Evolutionary conservation across 2,329 filamentous ascomycete species (phyloP).

Genomic region (Aspergillus sp.): DNA sequence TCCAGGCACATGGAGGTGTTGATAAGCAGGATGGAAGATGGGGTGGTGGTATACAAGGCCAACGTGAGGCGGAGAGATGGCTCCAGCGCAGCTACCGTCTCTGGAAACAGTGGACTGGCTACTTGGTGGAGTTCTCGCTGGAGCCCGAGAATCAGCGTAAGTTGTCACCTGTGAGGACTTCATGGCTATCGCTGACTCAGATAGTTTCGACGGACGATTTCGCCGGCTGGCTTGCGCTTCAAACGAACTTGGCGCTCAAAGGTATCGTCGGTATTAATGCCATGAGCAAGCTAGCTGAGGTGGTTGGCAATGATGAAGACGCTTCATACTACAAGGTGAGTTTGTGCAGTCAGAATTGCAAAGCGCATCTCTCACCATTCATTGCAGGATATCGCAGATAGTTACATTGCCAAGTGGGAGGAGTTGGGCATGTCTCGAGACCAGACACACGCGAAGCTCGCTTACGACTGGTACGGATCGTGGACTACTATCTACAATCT

Average conservation of each 20-base stretch:
- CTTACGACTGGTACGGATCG: conserved; percentile 77
- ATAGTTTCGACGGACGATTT: conserved; percentile 80
- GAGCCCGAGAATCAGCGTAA: conserved; percentile 71
- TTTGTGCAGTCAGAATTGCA: background rate
- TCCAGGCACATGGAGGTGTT: conserved; percentile 55
- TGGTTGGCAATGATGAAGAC: conserved; percentile 61
- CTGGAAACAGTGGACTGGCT: conserved; percentile 77
- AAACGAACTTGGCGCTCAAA: conserved; percentile 81
- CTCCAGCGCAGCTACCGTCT: conserved; percentile 69
- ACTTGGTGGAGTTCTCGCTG: conserved; percentile 73
- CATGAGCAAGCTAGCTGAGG: conserved; percentile 69
- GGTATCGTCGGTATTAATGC: conserved; percentile 80
- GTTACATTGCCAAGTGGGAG: conserved; percentile 74
- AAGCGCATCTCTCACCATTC: conserved; percentile 9
- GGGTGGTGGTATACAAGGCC: conserved; percentile 57
- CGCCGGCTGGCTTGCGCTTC: conserved; percentile 73
- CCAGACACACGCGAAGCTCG: conserved; percentile 72
- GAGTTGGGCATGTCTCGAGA: conserved; percentile 68
- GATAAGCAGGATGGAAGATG: conserved; percentile 63
- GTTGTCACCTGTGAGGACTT: background rate
- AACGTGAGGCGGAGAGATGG: conserved; percentile 64
- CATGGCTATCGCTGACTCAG: conserved; percentile 20
- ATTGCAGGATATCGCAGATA: conserved; percentile 57
- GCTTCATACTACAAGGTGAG: conserved; percentile 58
- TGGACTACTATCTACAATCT: conserved; percentile 87